Percentiles rank a stretch among this genome's conserved stretches.
phyloP scores from a whole-genome alignment of 352 stramenopile species.

The Globisporangium apiculatum region DNA sequence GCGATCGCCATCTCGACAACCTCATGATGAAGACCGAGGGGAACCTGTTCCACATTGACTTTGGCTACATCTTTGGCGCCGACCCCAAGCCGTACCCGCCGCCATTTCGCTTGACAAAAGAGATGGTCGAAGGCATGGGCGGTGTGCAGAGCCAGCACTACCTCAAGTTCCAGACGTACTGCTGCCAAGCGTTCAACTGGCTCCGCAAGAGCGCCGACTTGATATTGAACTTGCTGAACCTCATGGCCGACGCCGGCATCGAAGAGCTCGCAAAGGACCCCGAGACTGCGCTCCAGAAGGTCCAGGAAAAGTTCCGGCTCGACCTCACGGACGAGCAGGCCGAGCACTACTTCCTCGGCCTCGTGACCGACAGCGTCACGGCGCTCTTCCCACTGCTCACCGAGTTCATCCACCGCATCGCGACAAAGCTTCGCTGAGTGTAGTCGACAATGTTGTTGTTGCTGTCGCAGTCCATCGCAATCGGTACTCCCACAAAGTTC shows the following conservation, averaged over 20 bases:
- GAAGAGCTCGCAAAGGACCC: slow-evolving; percentile 87
- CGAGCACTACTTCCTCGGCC: slow-evolving; percentile 94
- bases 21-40: slow-evolving; percentile 96
- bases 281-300: slow-evolving; percentile 76
- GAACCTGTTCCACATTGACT: slow-evolving; percentile 99
- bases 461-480: neutral
- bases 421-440: slow-evolving; percentile 50
- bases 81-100: slow-evolving; percentile 99
- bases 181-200: slow-evolving; percentile 90
- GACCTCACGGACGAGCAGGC: slow-evolving; percentile 97
- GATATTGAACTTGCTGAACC: slow-evolving; percentile 97
- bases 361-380: slow-evolving; percentile 95
- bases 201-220: slow-evolving; percentile 97
- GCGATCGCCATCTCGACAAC: slow-evolving; percentile 99
- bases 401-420: slow-evolving; percentile 86
- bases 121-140: slow-evolving; percentile 98
- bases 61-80: slow-evolving; percentile 98
- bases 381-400: slow-evolving; percentile 87
- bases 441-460: no score
- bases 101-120: slow-evolving; percentile 96
- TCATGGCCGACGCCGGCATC: slow-evolving; percentile 99
- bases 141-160: slow-evolving; percentile 89
- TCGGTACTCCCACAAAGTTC: no score
- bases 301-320: slow-evolving; percentile 96
- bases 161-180: slow-evolving; percentile 90